Conservation (phyloP, 768 basidiomycete species). For the Russula griseocarnosa region DNA sequence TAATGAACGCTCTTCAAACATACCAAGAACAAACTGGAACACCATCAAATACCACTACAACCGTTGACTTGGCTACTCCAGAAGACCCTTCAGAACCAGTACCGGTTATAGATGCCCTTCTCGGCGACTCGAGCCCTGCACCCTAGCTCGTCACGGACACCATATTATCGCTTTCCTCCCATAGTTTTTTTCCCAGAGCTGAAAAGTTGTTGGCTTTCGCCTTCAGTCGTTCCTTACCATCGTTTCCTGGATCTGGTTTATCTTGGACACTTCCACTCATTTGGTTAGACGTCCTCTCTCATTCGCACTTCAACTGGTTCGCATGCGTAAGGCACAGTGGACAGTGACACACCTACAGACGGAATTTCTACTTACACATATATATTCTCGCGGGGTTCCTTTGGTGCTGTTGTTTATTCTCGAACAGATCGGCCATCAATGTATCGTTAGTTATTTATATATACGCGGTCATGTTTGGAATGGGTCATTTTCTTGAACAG, state of each 20-base stretch:
- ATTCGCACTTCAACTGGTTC: slow-evolving; percentile 2
- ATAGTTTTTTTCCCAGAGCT: neutral
- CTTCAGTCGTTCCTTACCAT: neutral
- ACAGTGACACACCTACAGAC: neutral
- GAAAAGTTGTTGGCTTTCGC: neutral
- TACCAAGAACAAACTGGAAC: neutral
- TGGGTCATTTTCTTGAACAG: neutral
- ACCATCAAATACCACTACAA: neutral
- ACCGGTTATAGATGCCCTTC: too few relatives aligned
- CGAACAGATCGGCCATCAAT: neutral
- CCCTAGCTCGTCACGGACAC: neutral
- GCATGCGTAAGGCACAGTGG: too few relatives aligned
- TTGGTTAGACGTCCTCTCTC: neutral
- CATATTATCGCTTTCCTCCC: neutral
- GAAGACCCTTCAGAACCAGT: neutral
- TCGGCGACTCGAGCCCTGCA: too few relatives aligned
- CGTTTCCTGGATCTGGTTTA: neutral
- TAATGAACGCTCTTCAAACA: neutral
- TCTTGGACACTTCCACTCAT: slow-evolving; percentile 2
- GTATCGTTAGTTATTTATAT: slow-evolving; percentile 11
- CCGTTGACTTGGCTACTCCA: neutral
- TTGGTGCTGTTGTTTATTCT: neutral
- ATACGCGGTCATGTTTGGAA: neutral
- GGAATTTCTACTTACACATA: neutral
- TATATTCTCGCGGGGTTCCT: neutral